Percentiles rank a stretch among this genome's conserved stretches.
Evolutionary conservation across 345 rosid species (phyloP).

Genomic region (Viola odorata): DNA sequence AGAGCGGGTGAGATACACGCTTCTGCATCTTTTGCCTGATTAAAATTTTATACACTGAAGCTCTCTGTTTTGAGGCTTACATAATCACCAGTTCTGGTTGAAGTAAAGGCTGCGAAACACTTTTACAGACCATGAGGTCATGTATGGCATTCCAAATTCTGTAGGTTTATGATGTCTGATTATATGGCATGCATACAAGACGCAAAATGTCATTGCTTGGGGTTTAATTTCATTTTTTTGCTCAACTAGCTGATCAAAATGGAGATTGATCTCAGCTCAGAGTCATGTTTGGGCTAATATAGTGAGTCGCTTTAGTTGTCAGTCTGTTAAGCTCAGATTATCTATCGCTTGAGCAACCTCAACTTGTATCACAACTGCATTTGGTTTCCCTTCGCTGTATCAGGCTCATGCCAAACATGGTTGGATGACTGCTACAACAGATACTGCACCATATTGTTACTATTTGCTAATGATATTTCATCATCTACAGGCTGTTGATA

Average conservation of each 20-base stretch:
- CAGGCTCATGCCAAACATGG: background rate
- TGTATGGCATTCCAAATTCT: too few species aligned
- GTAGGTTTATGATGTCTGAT: background rate
- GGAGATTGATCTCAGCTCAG: background rate
- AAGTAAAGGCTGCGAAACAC: background rate
- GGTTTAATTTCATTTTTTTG: too few species aligned
- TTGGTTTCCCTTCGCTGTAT: too few species aligned
- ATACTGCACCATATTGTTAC: background rate
- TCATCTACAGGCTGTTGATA: constrained; percentile 57
- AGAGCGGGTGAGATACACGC: constrained; percentile 44
- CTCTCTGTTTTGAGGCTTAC: background rate
- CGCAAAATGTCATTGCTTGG: background rate
- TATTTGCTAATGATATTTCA: constrained; percentile 4
- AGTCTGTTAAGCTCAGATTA: too few species aligned
- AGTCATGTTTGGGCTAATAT: constrained; percentile 1
- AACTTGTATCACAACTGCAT: too few species aligned
- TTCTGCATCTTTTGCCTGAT: constrained; percentile 15
- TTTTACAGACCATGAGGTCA: background rate
- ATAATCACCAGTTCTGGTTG: background rate
- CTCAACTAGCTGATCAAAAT: background rate
- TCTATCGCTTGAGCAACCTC: too few species aligned
- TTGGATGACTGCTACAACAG: background rate
- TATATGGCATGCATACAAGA: background rate
- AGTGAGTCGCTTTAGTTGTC: background rate
- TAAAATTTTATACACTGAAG: background rate